Base-by-base conservation (phyloP, 192 early-diverging fungal genomes). In the Gryganskiella cystojenkinii region DNA sequence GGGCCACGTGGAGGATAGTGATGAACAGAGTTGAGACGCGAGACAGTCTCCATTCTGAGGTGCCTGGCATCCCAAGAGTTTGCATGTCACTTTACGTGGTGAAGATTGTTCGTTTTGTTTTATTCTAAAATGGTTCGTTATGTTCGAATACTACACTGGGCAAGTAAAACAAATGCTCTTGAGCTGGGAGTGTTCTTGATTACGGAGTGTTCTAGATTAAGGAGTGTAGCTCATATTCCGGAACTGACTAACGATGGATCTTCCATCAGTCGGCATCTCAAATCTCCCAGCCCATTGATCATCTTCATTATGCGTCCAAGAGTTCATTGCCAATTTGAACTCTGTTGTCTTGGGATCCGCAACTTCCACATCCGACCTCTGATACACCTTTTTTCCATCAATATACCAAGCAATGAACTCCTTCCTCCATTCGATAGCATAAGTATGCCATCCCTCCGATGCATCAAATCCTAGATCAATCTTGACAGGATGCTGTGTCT, bases 381-480 rank as follows among this genome's bases (percentile, higher is more conserved):
- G 25, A 33, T 33, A 61, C 3, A 61, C 46, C 17, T 61, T 46
- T 5, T 30, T 11, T 8, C 60, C 60, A 61, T 61, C 60, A 1
- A 61, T n/a, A 34, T 46, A 22, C 60, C 60, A 61, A 6, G 60
- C 60, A 46, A 61, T 61, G n/a, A 22, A 61, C 8, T 46, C 60
- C 3, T 30, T 15, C 22, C 60, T 24, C 60, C 60, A 61, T 20
- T 61, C 60, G 19, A 61, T 49, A 5, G 60, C 30, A 20, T 61
- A 61, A 8, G 30, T 61, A 17, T 61, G 60, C 60, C 60, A 61
- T 17, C 31, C 60, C 13, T 46, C 22, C 8, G 60, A 40, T 1
- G 60, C 60, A 10, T 61, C 60, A 10, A 61, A 61, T 0, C 60
- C 60, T 14, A 61, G 44, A 19, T 43, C 43, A 10, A 61, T 61